These are phyloP conservation scores for Chaetomium olivaceum DNA, from an alignment of 2,329 filamentous ascomycete genomes.

Conservation along the genomic window DNA sequence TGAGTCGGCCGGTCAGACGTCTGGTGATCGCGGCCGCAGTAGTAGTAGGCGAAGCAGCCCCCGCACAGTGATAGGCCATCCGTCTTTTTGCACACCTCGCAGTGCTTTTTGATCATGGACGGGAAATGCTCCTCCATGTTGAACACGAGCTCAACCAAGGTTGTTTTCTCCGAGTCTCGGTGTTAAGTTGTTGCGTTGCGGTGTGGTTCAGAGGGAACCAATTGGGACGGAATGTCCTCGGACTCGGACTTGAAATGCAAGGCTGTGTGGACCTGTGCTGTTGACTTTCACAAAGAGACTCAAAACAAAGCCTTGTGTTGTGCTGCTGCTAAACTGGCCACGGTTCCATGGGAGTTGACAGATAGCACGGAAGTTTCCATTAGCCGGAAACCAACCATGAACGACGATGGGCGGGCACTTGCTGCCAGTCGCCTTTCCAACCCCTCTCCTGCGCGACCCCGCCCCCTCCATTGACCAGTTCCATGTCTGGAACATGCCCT, in stretches of 20 bases:
- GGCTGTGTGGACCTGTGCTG: background rate
- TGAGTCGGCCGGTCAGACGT: constrained; percentile 40
- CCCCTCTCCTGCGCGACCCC: background rate
- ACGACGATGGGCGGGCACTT: too few species aligned
- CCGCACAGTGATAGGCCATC: constrained; percentile 38
- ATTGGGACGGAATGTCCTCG: background rate
- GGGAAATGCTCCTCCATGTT: constrained; percentile 16
- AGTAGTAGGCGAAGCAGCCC: constrained; percentile 46
- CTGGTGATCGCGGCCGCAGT: constrained; percentile 51
- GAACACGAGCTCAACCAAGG: background rate
- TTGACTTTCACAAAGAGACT: background rate
- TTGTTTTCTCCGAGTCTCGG: background rate
- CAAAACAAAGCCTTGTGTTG: background rate
- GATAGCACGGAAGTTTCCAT: background rate
- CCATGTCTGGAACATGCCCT: background rate
- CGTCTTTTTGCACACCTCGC: constrained; percentile 24
- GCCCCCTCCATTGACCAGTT: background rate
- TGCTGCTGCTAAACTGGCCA: background rate
- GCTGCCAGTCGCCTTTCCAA: too few species aligned
- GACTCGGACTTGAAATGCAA: background rate
- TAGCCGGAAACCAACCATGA: background rate
- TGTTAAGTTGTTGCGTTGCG: background rate
- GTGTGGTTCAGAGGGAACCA: background rate
- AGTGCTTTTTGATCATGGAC: constrained; percentile 22
- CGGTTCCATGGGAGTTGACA: background rate